These are phyloP conservation scores for Russula compacta DNA, from an alignment of 768 basidiomycete species.

Conservation along the genomic window DNA sequence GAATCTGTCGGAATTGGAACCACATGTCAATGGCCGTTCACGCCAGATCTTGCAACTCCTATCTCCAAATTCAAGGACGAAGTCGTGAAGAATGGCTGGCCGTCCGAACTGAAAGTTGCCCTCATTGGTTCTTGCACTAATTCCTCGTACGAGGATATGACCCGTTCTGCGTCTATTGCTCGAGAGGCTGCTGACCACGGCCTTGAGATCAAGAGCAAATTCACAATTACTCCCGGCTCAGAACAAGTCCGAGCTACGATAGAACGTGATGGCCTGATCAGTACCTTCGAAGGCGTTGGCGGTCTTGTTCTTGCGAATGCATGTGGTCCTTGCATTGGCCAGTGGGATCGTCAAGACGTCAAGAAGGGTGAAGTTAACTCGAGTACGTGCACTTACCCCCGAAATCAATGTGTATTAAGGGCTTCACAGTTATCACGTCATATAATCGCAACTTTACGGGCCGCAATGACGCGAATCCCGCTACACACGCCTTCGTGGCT, in stretches of 20 bases:
- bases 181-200: conserved; percentile 83
- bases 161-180: conserved; percentile 91
- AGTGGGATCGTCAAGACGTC: conserved; percentile 96
- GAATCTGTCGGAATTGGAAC: conserved; percentile 96
- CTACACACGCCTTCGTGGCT: conserved; percentile 93
- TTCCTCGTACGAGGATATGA: conserved; percentile 99
- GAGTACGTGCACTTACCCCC: conserved; percentile 42
- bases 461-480: conserved; percentile 98
- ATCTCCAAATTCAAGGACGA: conserved; percentile 90
- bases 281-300: conserved; percentile 76
- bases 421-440: conserved; percentile 77
- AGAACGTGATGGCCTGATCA: conserved; percentile 90
- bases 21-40: conserved; percentile 99
- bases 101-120: conserved; percentile 90
- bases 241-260: conserved; percentile 99
- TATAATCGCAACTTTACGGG: conserved; percentile 99
- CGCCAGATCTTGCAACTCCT: conserved; percentile 98
- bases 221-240: conserved; percentile 97
- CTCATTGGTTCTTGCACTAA: conserved; percentile 99
- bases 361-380: conserved; percentile 97
- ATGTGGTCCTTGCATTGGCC: conserved; percentile 98
- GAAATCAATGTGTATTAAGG: background rate
- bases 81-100: conserved; percentile 95
- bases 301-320: conserved; percentile 96
- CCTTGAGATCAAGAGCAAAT: conserved; percentile 81